A percentile compares a stretch with the other conserved stretches of the same genome.
Conservation (phyloP, 2,329 filamentous ascomycete species). For the Neonectria coccinea region DNA sequence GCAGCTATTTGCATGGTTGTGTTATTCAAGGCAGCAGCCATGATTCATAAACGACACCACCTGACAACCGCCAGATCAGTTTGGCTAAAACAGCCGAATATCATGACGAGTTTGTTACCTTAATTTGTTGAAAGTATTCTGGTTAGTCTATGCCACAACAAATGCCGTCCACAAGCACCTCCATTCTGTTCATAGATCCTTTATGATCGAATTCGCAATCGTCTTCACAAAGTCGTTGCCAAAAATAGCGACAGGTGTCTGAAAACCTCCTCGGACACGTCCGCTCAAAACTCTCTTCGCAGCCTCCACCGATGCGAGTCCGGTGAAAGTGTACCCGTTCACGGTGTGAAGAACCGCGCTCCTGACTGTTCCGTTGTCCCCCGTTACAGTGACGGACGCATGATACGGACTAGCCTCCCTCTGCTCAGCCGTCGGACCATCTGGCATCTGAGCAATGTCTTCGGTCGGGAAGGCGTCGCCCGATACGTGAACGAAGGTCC, state of each 20-base stretch:
- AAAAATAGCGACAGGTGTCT: conserved; percentile 4
- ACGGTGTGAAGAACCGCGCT: conserved; percentile 8
- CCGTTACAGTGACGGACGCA: neutral
- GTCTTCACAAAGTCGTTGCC: neutral
- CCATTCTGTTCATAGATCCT: neutral
- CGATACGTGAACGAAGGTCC: conserved; percentile 1
- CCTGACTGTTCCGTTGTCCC: neutral
- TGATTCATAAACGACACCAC: too few species aligned
- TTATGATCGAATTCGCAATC: neutral
- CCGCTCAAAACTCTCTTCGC: neutral
- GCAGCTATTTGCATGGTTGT: too few species aligned
- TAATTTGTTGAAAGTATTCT: too few species aligned
- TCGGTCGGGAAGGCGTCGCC: neutral
- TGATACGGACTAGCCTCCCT: conserved; percentile 1
- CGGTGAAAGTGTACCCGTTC: conserved; percentile 7
- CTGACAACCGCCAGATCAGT: too few species aligned
- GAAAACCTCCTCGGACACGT: neutral
- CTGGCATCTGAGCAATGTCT: neutral
- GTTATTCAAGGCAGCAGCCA: too few species aligned
- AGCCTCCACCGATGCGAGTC: neutral
- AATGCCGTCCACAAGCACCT: neutral
- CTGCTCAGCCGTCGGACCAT: conserved; percentile 1
- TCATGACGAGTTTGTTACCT: too few species aligned
- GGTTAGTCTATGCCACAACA: neutral
- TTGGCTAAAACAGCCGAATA: too few species aligned